Evolutionary conservation across 192 early-diverging fungal species (phyloP), one percentile per base, ranked within the genome.

Genomic region (Jimgerdemannia lactiflua): DNA sequence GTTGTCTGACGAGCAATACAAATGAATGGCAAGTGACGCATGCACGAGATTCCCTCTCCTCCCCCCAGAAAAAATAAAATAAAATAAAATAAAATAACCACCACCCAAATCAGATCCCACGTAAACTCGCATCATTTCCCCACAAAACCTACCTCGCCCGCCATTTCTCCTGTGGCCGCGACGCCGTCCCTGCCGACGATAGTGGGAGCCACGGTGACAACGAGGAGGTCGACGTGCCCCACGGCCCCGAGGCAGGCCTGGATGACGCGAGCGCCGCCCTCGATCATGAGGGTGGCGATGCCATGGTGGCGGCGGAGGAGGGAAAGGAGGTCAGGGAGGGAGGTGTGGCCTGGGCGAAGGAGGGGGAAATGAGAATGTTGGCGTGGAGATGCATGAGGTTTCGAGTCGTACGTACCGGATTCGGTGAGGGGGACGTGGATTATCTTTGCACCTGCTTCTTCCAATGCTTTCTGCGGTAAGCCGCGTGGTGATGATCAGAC

Each of bases 191-290:
- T 29, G n/a, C 94, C 94, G 64, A 95, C 85, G 43, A 86, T 85
- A 6, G 84, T 70, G 3, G 94, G 95, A 0, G 93, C 90, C 73
- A 93, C 83, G 3, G 95, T 97, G 41, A 95, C 70, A 19, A 95
- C 77, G 44, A 90, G 73, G 42, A 77, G 77, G 73, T 92, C 84
- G 11, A 88, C 77, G 3, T 79, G 63, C 3, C 75, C 74, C 39
- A 18, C 41, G 41, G 70, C 77, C 43, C 68, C 73, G 73, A 95
- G 70, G 73, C 92, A 92, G 4, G 87, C 79, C 4, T 88, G 81
- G 65, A 97, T 95, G 4, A 97, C 81, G 39, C 77, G 78, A 0
- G 94, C 90, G 29, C 95, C 95, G 43, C 96, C 96, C 87, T 97
- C 96, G 10, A 97, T 91, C 96, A 97, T 97, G 43, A 97, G 69